Base-by-base conservation (phyloP, 192 early-diverging fungal species). In the Umbelopsis vinacea region DNA sequence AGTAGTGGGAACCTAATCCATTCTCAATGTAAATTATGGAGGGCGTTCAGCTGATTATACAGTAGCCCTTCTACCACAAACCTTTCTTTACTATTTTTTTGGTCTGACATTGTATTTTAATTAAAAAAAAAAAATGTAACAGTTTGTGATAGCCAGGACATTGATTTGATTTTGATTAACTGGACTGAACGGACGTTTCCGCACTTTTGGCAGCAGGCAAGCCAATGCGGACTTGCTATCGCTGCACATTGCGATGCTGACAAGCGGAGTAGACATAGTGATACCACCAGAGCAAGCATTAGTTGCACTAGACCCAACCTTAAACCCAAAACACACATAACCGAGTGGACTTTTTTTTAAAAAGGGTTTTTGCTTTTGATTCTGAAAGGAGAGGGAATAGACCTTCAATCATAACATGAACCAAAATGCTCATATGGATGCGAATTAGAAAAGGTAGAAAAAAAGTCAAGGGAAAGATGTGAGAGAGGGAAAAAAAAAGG, bases 401-500 rank as follows among this genome's bases (percentile, higher is more conserved):
- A 43, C 40, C 40, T 43, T 43, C 40, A 50, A n/a, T 50, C 48
- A 50, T n/a, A 29, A 21, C 19, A n/a, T n/a, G 48, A 50, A 50
- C 17, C 7, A 50, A 50, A 50, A 50, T n/a, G 48, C 48, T 17
- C 33, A 35, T 35, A 29, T 37, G 26, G 33, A 53, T 40, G 68
- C 23, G 46, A 60, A 71, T 17, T 14, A 54, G 3, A 9, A 24
- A 54, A 54, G 23, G 43, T 45, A 57, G 45, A 71, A 24, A 33
- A 71, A 46, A 46, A 57, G 54, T 55, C 22, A 48, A 70, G 19
- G 57, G 52, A 74, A 70, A 35, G 47, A 33, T 55, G 33, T 37
- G 21, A 45, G 50, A 71, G 38, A 63, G 46, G 60, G 69, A 70
- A 68, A 43, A 8, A 75, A 70, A 67, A 71, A 52, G 29, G 29